Evolutionary conservation across 2,329 filamentous ascomycete genomes (phyloP).

Genomic region (Hymenoscyphus linearis): DNA sequence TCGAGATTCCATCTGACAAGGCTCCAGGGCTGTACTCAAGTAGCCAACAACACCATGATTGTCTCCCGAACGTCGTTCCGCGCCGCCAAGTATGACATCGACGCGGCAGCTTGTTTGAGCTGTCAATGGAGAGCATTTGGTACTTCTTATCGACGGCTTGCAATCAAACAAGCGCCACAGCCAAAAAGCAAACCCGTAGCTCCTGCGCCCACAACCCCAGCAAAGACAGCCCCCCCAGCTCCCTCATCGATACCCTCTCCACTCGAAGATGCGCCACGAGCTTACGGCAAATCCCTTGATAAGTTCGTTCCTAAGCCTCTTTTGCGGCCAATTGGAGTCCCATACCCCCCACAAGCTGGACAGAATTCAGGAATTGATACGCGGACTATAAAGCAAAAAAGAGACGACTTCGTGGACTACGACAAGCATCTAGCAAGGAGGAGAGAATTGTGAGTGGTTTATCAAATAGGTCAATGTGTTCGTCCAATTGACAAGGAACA

Average conservation of each 20-base stretch:
- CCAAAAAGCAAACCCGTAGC: conserved; percentile 5
- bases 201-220: conserved; percentile 9
- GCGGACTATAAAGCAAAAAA: conserved; percentile 61
- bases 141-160: conserved; percentile 37
- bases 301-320: conserved; percentile 56
- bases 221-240: conserved; percentile 9
- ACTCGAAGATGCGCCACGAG: conserved; percentile 53
- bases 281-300: conserved; percentile 51
- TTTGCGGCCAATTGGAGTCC: conserved; percentile 75
- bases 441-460: conserved; percentile 59
- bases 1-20: not conserved
- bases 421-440: conserved; percentile 76
- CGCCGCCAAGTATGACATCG: conserved; percentile 15
- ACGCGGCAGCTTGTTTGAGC: conserved; percentile 38
- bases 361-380: conserved; percentile 76
- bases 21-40: not conserved
- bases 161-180: conserved; percentile 24
- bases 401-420: conserved; percentile 77
- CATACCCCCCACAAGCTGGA: conserved; percentile 64
- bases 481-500: conserved; percentile 31
- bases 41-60: conserved; percentile 21
- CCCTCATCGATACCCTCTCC: conserved; percentile 36
- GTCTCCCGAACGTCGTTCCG: conserved; percentile 20
- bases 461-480: not conserved
- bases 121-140: conserved; percentile 50